Conservation (phyloP, 257 asterid genomes). For the Scutellaria barbata region DNA sequence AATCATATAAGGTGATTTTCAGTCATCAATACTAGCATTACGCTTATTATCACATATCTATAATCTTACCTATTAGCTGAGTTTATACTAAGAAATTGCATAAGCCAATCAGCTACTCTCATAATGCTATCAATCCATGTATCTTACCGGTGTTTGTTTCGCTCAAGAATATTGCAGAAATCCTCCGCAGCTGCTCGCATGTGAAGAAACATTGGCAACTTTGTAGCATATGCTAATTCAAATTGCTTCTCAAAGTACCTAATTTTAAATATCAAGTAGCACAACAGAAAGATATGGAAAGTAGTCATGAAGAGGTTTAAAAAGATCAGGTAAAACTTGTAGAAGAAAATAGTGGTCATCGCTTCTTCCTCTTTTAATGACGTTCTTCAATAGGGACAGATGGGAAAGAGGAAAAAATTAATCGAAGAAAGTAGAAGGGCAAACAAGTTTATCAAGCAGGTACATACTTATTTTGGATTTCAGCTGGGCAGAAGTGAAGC, state of each 20-base stretch:
- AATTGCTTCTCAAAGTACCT: conserved; percentile 97
- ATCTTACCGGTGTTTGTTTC: conserved; percentile 66
- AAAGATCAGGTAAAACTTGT: background rate
- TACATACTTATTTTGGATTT: conserved; percentile 85
- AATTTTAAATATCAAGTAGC: conserved; percentile 29
- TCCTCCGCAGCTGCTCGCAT: conserved; percentile 99
- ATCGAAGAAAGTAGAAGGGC: background rate
- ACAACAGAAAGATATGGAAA: conserved; percentile 23
- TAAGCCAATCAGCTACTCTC: conserved; percentile 15
- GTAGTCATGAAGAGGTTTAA: conserved; percentile 28
- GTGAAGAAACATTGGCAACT: conserved; percentile 98
- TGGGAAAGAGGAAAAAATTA: background rate
- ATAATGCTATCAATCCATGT: conserved; percentile 26
- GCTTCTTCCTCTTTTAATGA: conserved; percentile 2
- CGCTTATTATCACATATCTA: background rate
- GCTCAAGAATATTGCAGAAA: conserved; percentile 73
- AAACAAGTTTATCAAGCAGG: conserved; percentile 33
- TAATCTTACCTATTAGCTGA: conserved; percentile 7
- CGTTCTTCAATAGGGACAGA: conserved; percentile 17
- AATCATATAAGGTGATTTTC: background rate
- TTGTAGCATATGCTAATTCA: conserved; percentile 80
- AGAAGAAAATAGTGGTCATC: background rate
- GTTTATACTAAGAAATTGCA: background rate
- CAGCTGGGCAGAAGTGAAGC: conserved; percentile 86
- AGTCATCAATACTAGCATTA: conserved; percentile 9